Conservation (phyloP, 2,329 filamentous ascomycete genomes). For the Aspergillus fischeri region DNA sequence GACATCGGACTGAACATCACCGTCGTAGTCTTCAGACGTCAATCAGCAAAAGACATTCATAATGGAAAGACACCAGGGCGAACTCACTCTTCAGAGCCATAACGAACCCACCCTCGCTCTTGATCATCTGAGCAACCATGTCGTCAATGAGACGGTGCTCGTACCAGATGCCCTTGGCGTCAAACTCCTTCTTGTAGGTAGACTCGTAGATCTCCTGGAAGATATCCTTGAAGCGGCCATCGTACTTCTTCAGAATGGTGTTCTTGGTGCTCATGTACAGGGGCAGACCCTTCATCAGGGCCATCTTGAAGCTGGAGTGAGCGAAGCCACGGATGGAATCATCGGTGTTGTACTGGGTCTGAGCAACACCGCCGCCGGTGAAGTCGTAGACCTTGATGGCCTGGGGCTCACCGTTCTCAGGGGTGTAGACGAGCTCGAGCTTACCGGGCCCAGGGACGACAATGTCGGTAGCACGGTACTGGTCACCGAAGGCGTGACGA, state of each 20-base stretch:
- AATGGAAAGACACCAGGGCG: neutral
- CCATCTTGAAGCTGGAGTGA: conserved; percentile 94
- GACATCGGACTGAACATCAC: conserved; percentile 97
- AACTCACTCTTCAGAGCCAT: conserved; percentile 94
- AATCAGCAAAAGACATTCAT: neutral
- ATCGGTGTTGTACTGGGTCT: conserved; percentile 98
- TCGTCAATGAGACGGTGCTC: conserved; percentile 99
- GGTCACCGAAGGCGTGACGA: conserved; percentile 96
- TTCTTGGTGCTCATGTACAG: conserved; percentile 99
- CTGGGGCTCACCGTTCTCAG: conserved; percentile 71
- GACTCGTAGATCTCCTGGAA: conserved; percentile 95
- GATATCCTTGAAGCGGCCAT: conserved; percentile 98
- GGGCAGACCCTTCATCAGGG: conserved; percentile 79
- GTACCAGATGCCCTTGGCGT: conserved; percentile 94
- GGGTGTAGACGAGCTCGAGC: conserved; percentile 92
- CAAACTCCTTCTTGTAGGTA: conserved; percentile 82
- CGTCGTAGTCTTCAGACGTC: conserved; percentile 75
- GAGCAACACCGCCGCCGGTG: conserved; percentile 77
- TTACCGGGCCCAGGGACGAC: conserved; percentile 80
- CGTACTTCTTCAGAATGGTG: conserved; percentile 98
- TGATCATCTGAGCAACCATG: conserved; percentile 99
- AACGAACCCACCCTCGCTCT: conserved; percentile 92
- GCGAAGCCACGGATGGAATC: conserved; percentile 94
- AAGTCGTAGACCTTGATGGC: conserved; percentile 89
- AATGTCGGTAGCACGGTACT: conserved; percentile 93